Conservation (phyloP, 2,329 filamentous ascomycete genomes). For the Thermothelomyces thermophilus region DNA sequence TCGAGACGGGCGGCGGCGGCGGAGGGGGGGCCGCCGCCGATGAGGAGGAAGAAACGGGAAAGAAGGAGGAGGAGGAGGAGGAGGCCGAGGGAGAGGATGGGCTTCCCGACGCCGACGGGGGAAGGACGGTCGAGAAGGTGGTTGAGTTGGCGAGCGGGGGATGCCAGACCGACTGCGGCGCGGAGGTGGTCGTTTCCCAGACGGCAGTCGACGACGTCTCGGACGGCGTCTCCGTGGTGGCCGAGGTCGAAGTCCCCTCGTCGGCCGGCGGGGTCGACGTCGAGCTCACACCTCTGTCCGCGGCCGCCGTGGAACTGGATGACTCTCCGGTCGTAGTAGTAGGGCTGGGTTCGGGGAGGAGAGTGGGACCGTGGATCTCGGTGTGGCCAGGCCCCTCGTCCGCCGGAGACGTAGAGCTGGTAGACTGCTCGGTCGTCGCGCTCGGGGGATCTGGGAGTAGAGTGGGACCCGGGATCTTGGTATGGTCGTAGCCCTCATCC, state of each 20-base stretch:
- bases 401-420: too few relatives aligned
- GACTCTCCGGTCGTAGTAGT: not conserved
- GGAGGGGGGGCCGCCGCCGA: too few relatives aligned
- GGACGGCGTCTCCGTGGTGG: not conserved
- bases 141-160: slow-evolving; percentile 1
- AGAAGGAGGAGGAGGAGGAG: too few relatives aligned
- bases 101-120: too few relatives aligned
- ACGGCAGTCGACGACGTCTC: not conserved
- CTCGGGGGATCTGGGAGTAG: too few relatives aligned
- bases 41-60: too few relatives aligned
- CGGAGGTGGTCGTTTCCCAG: not conserved
- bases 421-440: not conserved
- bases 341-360: too few relatives aligned
- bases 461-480: too few relatives aligned
- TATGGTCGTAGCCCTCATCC: not conserved
- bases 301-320: not conserved
- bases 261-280: not conserved
- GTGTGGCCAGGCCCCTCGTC: not conserved
- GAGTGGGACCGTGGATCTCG: too few relatives aligned
- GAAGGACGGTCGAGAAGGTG: slow-evolving; percentile 23
- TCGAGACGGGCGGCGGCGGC: too few relatives aligned
- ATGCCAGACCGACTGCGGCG: not conserved
- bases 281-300: not conserved
- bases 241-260: not conserved
- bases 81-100: too few relatives aligned